A percentile compares a stretch with the other conserved stretches of the same genome.
These are phyloP conservation scores for Nicotiana rustica DNA, from an alignment of 305 asterid species.

Conservation along the genomic window DNA sequence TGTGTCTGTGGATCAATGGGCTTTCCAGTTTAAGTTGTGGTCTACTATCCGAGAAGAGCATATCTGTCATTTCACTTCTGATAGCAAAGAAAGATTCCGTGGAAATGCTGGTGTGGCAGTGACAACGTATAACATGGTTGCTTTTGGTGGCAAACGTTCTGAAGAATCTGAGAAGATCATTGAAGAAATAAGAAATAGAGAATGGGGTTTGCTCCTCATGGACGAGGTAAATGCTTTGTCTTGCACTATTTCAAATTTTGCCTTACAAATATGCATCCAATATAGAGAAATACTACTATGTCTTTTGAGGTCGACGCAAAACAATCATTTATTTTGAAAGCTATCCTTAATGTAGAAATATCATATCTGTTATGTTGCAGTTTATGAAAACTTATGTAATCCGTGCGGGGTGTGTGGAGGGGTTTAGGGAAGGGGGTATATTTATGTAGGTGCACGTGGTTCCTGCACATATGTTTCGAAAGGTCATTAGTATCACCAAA, in stretches of 20 bases:
- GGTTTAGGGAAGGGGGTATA: background rate
- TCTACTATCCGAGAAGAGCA: slow-evolving; percentile 94
- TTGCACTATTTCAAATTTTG: slow-evolving; percentile 30
- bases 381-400: background rate
- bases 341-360: background rate
- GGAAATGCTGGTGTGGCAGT: slow-evolving; percentile 99
- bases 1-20: slow-evolving; percentile 99
- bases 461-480: slow-evolving; percentile 97
- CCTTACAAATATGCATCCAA: slow-evolving; percentile 5
- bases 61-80: slow-evolving; percentile 92
- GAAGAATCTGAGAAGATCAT: slow-evolving; percentile 99
- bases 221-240: slow-evolving; percentile 72
- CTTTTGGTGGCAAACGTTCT: slow-evolving; percentile 97
- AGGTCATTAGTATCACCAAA: slow-evolving; percentile 91
- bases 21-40: slow-evolving; percentile 96
- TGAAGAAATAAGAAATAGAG: slow-evolving; percentile 94
- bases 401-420: too few species aligned
- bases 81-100: slow-evolving; percentile 96
- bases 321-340: background rate
- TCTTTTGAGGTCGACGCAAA: slow-evolving; percentile 18
- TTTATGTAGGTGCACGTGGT: slow-evolving; percentile 90
- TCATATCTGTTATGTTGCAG: background rate
- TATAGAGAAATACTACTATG: too few species aligned
- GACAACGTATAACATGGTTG: slow-evolving; percentile 98
- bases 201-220: slow-evolving; percentile 99